These are phyloP conservation scores for Metschnikowia aberdeeniae DNA, from an alignment of 805 yeast genomes.

Conservation along the genomic window DNA sequence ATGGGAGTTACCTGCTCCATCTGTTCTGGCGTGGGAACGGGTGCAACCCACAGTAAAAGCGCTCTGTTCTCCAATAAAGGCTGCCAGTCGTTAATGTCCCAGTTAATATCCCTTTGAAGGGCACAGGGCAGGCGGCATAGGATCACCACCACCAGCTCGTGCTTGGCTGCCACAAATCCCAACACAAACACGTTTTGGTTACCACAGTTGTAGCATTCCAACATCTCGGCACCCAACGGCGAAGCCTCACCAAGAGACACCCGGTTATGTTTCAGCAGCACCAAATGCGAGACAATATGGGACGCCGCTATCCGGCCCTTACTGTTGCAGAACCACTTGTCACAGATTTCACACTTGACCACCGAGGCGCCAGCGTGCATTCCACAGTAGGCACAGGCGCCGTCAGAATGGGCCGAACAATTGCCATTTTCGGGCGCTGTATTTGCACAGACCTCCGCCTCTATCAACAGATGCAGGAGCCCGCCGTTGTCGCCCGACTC, in stretches of 20 bases:
- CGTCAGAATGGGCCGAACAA: background rate
- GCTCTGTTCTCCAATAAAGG: conserved; percentile 76
- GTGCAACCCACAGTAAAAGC: conserved; percentile 78
- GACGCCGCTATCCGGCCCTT: conserved; percentile 56
- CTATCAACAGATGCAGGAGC: background rate
- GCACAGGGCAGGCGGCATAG: conserved; percentile 89
- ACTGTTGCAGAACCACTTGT: conserved; percentile 88
- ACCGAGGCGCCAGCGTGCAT: conserved; percentile 60
- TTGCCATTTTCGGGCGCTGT: background rate
- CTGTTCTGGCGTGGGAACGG: conserved; percentile 64
- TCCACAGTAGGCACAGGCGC: conserved; percentile 66
- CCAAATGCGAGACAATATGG: conserved; percentile 83
- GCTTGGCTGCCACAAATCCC: conserved; percentile 85
- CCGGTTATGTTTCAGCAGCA: conserved; percentile 68
- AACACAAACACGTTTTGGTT: conserved; percentile 68
- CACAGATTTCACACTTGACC: conserved; percentile 71
- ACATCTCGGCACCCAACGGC: conserved; percentile 77
- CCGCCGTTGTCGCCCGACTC: conserved; percentile 1
- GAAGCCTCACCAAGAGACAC: conserved; percentile 76
- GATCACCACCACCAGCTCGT: conserved; percentile 80
- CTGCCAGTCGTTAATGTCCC: conserved; percentile 90
- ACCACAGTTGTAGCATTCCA: conserved; percentile 92
- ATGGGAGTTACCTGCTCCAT: conserved; percentile 51
- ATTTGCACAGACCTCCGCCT: background rate
- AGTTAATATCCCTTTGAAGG: conserved; percentile 64